Evolutionary conservation across 257 asterid species (phyloP).

Genomic region (Rehmannia glutinosa): DNA sequence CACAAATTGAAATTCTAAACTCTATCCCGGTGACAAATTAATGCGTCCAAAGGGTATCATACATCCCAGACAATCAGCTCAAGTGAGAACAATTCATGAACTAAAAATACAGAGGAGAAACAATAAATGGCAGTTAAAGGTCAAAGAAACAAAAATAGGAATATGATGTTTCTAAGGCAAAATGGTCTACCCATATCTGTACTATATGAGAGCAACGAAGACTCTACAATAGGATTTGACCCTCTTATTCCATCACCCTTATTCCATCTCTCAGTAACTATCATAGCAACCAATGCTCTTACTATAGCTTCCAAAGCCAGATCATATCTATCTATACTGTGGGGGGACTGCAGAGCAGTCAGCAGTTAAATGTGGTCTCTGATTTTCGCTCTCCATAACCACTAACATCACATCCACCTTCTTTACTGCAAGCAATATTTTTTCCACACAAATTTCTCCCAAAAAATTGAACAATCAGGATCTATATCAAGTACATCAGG

Average conservation of each 20-base stretch:
- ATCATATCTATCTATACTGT: too few species aligned
- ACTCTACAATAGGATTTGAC: not conserved
- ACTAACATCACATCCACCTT: not conserved
- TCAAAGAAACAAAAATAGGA: too few species aligned
- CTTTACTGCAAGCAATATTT: not conserved
- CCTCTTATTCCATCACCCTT: slow-evolving; percentile 1
- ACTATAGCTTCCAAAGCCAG: too few species aligned
- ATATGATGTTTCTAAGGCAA: not conserved
- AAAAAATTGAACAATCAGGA: not conserved
- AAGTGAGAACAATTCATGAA: not conserved
- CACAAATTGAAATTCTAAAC: not conserved
- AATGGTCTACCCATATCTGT: too few species aligned
- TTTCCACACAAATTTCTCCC: not conserved
- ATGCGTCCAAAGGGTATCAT: not conserved
- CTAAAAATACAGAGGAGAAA: not conserved
- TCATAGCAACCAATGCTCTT: too few species aligned
- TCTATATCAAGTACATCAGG: not conserved
- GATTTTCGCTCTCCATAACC: not conserved
- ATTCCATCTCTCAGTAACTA: too few species aligned
- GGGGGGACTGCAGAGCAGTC: too few species aligned
- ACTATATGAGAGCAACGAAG: too few species aligned
- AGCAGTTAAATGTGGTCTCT: not conserved
- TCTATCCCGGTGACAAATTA: not conserved
- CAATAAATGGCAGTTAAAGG: too few species aligned
- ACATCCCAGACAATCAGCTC: slow-evolving; percentile 1